Evolutionary conservation across 164 flowering plant species (phyloP), one percentile per base, ranked within the genome.

Genomic region (Umbellularia californica): DNA sequence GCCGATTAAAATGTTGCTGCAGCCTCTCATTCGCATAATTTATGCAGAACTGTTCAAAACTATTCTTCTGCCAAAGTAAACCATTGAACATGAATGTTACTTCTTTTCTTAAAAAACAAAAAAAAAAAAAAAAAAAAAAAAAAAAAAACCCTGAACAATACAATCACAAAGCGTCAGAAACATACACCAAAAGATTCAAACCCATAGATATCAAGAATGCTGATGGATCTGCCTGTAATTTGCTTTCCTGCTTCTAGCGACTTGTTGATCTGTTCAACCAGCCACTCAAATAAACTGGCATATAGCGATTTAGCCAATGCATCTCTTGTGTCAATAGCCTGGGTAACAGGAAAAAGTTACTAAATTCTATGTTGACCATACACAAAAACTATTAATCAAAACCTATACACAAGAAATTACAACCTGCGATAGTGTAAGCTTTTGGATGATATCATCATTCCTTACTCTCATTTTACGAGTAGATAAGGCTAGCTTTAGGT

Each of bases 11-110:
- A 79, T 94, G 99, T 70, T 96, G 98, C 77, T 96, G 99, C 81
- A 96, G 77, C 79, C 98, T 89, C 83, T 96, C 99, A 82, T 96
- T 96, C 47, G 99, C 99, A 87, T 92, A 96, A 83, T 96, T 96
- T 67, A 96, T 96, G 87, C 98, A 96, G 81, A 96, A 94, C 84
- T 96, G 99, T 86, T 96, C 99, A 83, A 96, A 96, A 79, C 98
- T 94, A 80, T 94, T 96, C 70, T 79, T 90, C 99, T 96, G 90
- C 75, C 79, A 69, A 51, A 35, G 30, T 5, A 23, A 1, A 25
- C 15, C 24, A 64, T 22, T 33, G 14, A 76, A 65, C 35, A 65
- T 62, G 13, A 27, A 13, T 25, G 33, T 23, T 6, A 17, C 2
- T 10, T 71, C 1, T 27, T 27, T 13, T 7, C 10, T 75, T 6